Base-by-base conservation (phyloP, 495 filamentous ascomycete genomes). In the Xylaria castorea region DNA sequence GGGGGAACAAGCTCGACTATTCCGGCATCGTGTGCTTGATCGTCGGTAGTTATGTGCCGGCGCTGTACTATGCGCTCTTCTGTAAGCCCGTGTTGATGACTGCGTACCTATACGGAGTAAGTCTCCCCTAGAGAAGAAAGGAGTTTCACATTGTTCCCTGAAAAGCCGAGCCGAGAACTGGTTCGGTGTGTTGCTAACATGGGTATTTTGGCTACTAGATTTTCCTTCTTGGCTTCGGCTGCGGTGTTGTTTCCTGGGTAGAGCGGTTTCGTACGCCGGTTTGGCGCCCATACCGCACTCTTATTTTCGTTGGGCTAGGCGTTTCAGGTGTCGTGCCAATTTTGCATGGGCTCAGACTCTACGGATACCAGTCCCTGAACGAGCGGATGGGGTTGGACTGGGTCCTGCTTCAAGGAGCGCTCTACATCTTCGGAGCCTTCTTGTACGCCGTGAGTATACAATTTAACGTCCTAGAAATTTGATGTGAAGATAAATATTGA, bases 281-380 rank as follows among this genome's bases (percentile, higher is more conserved):
- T 38, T 72, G 70, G 70, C 70, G 70, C n/a, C 64, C 66, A 40
- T 94, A 97, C 79, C 90, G 96, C 51, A 94, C 97, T 12, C 83
- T 87, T 68, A 97, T 98, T 94, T 99, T 98, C 80, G 91, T 97
- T 51, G 88, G 87, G 34, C 92, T 98, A 83, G 96, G 96, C 12
- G 83, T 94, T 55, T 97, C 93, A 14, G 94, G 92, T 8, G 83
- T 95, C 25, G 85, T 97, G 66, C 96, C 96, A 0, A 89, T 89
- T 34, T 71, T 85, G 64, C 94, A 97, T 78, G 94, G 92, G 18
- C 60, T 96, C 44, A 68, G 73, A 25, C 76, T 92, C 16, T 93
- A 92, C 58, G 78, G 81, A 22, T 84, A 83, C 67, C 22, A 27
- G 11, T 27, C 77, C 14, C 75, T 87, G 77, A 85, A 90, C 38